Evolutionary conservation across 805 yeast species (phyloP), one percentile per base, ranked within the genome.

Genomic region (Wickerhamomyces sydowiorum): DNA sequence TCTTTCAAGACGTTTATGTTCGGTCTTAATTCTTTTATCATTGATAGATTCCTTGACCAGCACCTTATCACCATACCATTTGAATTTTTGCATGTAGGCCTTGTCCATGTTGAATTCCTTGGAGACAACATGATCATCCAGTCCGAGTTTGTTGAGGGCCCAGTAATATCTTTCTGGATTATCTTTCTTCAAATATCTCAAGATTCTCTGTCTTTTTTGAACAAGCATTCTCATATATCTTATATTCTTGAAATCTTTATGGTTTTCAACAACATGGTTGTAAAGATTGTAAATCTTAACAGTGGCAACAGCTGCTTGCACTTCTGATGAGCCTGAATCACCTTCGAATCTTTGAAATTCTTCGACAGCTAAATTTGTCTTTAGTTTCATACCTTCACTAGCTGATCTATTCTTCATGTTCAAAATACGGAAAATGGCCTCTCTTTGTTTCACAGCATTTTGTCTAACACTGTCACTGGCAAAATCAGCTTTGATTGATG

Each of bases 241-340:
- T 42, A 80, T 78, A 52, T 81, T 81, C 33, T 72, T 70, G 51
- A 75, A 69, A 65, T 91, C 98, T 60, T 89, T 84, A 50, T 79
- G 82, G 58, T 80, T 71, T 39, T 76, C 71, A 49, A 73, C 70
- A 42, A 85, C 73, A 57, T 90, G 96, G 35, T 77, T 74, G 68
- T 86, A 86, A 47, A 86, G 69, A 49, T 77, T 80, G 51, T 83
- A 86, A 52, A 93, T 87, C 55, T 78, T 77, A 38, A 87, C 82
- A 0, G 98, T 88, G 67, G 82, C 67, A 22, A 86, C 75, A 3
- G 97, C 98, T 2, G 98, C 96, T 64, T 90, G 97, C 21, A 90
- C 96, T 65, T 91, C 98, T 41, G 95, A 80, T 2, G 96, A 86
- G 3, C 96, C 97, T 1, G 96, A 86, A 61, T 93, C 98, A 41